These are phyloP conservation scores for Candida yuanshanica DNA, from an alignment of 805 yeast genomes.

Conservation along the genomic window DNA sequence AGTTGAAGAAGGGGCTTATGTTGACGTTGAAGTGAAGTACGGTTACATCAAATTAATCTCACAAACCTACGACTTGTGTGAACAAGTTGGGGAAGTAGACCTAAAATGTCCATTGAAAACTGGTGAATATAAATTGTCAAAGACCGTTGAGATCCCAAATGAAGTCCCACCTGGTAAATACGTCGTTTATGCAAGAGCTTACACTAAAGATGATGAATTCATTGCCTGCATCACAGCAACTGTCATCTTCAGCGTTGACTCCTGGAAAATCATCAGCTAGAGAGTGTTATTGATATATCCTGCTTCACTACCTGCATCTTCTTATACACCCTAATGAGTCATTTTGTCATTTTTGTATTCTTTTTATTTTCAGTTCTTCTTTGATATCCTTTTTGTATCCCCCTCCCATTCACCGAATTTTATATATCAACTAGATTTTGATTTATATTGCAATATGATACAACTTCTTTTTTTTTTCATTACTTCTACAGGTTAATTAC, in stretches of 20 bases:
- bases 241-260: slow-evolving; percentile 39
- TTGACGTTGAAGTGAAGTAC: slow-evolving; percentile 87
- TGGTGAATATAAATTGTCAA: slow-evolving; percentile 63
- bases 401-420: background rate
- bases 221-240: slow-evolving; percentile 81
- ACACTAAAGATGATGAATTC: slow-evolving; percentile 72
- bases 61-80: slow-evolving; percentile 92
- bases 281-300: background rate
- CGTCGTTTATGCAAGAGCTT: slow-evolving; percentile 83
- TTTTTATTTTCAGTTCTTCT: background rate
- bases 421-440: background rate
- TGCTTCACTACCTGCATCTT: background rate
- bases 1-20: slow-evolving; percentile 83
- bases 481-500: too few relatives aligned
- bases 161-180: slow-evolving; percentile 97
- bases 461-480: too few relatives aligned
- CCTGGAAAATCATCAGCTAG: slow-evolving; percentile 18
- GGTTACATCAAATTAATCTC: slow-evolving; percentile 86
- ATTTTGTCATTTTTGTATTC: background rate
- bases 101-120: slow-evolving; percentile 74
- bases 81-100: slow-evolving; percentile 76
- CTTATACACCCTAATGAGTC: background rate
- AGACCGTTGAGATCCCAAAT: slow-evolving; percentile 76
- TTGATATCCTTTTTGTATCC: background rate
- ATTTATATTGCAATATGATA: too few relatives aligned